These are phyloP conservation scores for Suillus discolor DNA, from an alignment of 768 basidiomycete species.

Conservation along the genomic window DNA sequence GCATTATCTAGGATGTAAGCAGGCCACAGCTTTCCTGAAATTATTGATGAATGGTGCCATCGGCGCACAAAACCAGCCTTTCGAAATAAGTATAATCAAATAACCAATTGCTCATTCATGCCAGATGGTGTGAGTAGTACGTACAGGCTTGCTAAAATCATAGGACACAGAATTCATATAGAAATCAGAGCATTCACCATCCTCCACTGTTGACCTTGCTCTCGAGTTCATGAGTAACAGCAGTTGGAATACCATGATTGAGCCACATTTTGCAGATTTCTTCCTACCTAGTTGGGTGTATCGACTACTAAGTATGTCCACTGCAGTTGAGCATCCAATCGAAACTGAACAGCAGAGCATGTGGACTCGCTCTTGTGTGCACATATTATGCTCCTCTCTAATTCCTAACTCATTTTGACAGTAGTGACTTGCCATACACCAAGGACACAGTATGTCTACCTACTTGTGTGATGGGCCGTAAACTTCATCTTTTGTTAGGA, in stretches of 20 bases:
- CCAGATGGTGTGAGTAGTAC: background rate
- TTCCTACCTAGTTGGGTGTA: conserved; percentile 86
- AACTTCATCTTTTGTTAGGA: conserved; percentile 48
- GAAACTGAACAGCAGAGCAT: background rate
- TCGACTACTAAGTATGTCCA: conserved; percentile 75
- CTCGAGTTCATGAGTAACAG: conserved; percentile 88
- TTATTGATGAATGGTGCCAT: conserved; percentile 30
- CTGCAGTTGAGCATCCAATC: background rate
- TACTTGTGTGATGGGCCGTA: background rate
- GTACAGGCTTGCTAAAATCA: background rate
- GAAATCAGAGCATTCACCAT: conserved; percentile 76
- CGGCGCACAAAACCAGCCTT: background rate
- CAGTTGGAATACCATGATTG: conserved; percentile 84
- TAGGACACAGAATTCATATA: too few species aligned
- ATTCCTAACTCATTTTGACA: too few species aligned
- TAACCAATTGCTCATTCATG: background rate
- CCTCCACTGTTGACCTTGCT: conserved; percentile 88
- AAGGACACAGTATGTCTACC: conserved; percentile 75
- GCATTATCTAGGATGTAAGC: conserved; percentile 80
- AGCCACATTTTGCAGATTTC: conserved; percentile 92
- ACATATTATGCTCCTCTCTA: too few species aligned
- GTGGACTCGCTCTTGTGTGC: too few species aligned
- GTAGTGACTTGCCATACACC: too few species aligned
- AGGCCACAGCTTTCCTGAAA: conserved; percentile 45
- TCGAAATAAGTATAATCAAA: background rate